Evolutionary conservation across 2,329 filamentous ascomycete genomes (phyloP), one percentile per base, ranked within the genome.

Genomic region (Camptophora hylomeconis): DNA sequence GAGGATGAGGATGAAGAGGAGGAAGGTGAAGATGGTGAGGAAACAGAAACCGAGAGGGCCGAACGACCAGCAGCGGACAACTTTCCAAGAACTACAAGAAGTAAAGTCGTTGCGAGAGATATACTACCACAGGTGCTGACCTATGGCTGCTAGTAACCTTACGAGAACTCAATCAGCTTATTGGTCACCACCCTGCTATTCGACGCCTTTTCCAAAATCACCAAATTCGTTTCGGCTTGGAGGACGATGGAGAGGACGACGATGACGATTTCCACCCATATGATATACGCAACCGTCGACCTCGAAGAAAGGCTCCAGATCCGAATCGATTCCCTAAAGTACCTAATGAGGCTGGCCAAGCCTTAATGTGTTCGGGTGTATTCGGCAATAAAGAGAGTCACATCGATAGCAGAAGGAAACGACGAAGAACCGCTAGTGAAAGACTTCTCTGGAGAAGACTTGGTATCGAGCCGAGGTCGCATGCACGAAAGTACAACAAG

Each of bases 401-500:
- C 54, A 36, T 62, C 47, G 36, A 69, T 58, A 48, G 52, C 25
- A 44, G 56, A 22, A 53, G 55, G 36, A 71, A 75, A 49, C 68
- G 72, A 38, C 74, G 69, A 41, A 63, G 58, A 42, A 65, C 57
- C 24, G 52, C 92, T 11, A 68, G 75, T 7, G 67, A 72, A 32
- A 70, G 79, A 24, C 64, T 94, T 38, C 65, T 95, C 42, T 80
- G 81, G 50, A 71, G 87, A 24, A 84, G 94, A 51, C 55, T 94
- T 18, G 87, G 81, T 0, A 26, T 39, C 16, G 49, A 78, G n/a
- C 73, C 73, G 10, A 62, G 66, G 27, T 65, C 67, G 5, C 60
- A 67, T 3, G 67, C 69, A 30, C 70, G 67, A 32, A 68, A 63
- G 35, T 59, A 71, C n/a, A 75, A 74, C 35, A 66, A 69, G 27